A percentile compares a stretch with the other conserved stretches of the same genome.
These are phyloP conservation scores for Botryosphaeria dothidea DNA, from an alignment of 2,329 filamentous ascomycete genomes.

Conservation along the genomic window DNA sequence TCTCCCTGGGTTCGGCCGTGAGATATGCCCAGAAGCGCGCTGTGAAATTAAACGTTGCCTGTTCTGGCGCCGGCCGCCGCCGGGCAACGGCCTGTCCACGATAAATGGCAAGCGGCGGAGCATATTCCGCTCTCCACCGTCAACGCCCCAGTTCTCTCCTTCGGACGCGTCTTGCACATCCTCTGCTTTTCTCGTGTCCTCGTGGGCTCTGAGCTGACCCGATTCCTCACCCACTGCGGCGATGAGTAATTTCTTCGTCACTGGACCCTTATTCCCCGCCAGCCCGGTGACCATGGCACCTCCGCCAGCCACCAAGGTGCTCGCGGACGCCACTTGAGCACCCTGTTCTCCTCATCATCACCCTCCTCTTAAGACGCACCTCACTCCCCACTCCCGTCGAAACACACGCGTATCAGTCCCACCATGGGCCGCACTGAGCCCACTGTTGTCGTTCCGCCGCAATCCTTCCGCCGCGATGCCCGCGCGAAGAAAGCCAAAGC, in stretches of 20 bases:
- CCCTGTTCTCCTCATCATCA: not conserved
- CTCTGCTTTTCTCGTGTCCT: not conserved
- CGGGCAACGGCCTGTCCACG: not conserved
- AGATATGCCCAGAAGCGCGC: not conserved
- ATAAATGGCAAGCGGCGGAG: not conserved
- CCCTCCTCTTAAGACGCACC: not conserved
- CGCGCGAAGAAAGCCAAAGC: constrained; percentile 57
- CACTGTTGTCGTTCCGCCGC: constrained; percentile 38
- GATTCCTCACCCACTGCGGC: not conserved
- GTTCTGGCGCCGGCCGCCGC: not conserved
- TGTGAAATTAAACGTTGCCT: constrained; percentile 1
- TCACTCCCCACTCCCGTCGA: not conserved
- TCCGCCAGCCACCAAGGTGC: constrained; percentile 12
- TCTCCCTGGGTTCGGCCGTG: not conserved
- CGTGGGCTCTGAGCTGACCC: not conserved
- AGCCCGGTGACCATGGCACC: not conserved
- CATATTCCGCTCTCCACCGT: not conserved
- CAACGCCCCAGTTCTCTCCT: not conserved
- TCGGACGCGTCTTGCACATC: not conserved
- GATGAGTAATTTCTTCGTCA: constrained; percentile 7
- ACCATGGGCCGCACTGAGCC: constrained; percentile 41
- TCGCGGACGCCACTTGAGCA: not conserved
- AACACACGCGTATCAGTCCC: not conserved
- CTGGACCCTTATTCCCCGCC: not conserved
- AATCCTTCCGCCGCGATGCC: constrained; percentile 35